These are phyloP conservation scores for Coniochaeta pulveracea DNA, from an alignment of 2,329 filamentous ascomycete genomes.

Conservation along the genomic window DNA sequence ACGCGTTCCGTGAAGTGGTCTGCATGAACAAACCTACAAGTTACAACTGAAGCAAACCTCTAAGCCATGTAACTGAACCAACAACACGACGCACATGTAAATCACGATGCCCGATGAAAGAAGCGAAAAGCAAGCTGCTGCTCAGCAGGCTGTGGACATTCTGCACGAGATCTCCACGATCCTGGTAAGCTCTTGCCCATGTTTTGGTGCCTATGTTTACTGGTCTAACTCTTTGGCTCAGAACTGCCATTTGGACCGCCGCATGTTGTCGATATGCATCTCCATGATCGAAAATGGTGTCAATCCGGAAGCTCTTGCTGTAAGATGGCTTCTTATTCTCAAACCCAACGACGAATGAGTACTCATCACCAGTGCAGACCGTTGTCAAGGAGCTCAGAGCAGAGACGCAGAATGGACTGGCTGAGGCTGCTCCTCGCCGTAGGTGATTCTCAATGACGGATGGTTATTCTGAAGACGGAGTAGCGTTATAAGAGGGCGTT, in stretches of 20 bases:
- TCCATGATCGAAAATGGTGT: constrained; percentile 96
- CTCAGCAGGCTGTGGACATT: constrained; percentile 74
- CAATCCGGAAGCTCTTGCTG: constrained; percentile 87
- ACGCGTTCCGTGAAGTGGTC: too few species aligned
- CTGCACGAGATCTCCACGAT: constrained; percentile 80
- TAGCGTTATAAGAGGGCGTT: not conserved
- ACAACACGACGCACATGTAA: too few species aligned
- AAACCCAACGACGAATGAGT: not conserved
- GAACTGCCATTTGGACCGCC: constrained; percentile 90
- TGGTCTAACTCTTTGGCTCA: constrained; percentile 23
- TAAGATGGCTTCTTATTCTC: constrained; percentile 32
- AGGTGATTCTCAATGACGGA: constrained; percentile 10
- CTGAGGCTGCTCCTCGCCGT: constrained; percentile 22
- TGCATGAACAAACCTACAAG: too few species aligned
- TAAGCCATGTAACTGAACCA: too few species aligned
- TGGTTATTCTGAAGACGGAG: not conserved
- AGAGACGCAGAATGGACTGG: constrained; percentile 39
- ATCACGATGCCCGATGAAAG: constrained; percentile 41
- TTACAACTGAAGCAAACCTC: too few species aligned
- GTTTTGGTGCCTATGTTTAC: not conserved
- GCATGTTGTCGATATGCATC: constrained; percentile 87
- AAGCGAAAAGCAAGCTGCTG: constrained; percentile 59
- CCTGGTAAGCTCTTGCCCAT: constrained; percentile 47
- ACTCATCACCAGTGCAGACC: constrained; percentile 26
- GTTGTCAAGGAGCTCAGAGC: constrained; percentile 49